Percentiles rank a stretch among this genome's conserved stretches.
phyloP scores from a whole-genome alignment of 225 moss, liverwort and hornwort species.

The Anthoceros angustus region DNA sequence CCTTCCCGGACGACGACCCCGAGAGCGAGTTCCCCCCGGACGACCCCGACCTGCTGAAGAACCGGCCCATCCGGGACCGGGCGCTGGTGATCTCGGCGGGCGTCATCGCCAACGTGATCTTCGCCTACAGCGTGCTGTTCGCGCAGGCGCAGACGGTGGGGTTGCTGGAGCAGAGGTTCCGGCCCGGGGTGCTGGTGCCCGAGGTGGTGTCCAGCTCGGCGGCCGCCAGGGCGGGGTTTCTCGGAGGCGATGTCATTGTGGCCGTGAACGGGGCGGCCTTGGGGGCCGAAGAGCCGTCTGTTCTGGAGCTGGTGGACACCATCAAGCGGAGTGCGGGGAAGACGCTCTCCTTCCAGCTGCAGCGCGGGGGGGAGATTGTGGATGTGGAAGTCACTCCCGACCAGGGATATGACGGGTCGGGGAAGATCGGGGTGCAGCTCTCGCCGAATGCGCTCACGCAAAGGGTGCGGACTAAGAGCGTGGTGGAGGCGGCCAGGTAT shows the following conservation, averaged over 20 bases:
- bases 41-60: conserved; percentile 80
- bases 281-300: conserved; percentile 39
- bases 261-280: conserved; percentile 48
- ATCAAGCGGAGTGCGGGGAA: conserved; percentile 61
- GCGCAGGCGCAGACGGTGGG: conserved; percentile 65
- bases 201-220: conserved; percentile 72
- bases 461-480: conserved; percentile 46
- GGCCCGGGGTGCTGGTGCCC: conserved; percentile 77
- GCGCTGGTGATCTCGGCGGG: conserved; percentile 91
- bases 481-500: conserved; percentile 35
- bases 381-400: conserved; percentile 57
- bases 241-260: conserved; percentile 64
- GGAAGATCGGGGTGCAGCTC: conserved; percentile 88
- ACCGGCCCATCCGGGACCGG: conserved; percentile 54
- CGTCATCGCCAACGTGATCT: conserved; percentile 68
- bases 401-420: conserved; percentile 52
- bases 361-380: conserved; percentile 27
- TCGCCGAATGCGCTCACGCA: conserved; percentile 61
- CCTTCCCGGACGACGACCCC: conserved; percentile 87
- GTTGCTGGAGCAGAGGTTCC: conserved; percentile 65
- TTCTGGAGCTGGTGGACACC: conserved; percentile 70
- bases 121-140: conserved; percentile 69
- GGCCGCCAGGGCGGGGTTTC: conserved; percentile 54
- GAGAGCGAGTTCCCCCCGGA: conserved; percentile 48
- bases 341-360: conserved; percentile 33